Base-by-base conservation (phyloP, 73 alveolate genomes). In the Paramecium caudatum region DNA sequence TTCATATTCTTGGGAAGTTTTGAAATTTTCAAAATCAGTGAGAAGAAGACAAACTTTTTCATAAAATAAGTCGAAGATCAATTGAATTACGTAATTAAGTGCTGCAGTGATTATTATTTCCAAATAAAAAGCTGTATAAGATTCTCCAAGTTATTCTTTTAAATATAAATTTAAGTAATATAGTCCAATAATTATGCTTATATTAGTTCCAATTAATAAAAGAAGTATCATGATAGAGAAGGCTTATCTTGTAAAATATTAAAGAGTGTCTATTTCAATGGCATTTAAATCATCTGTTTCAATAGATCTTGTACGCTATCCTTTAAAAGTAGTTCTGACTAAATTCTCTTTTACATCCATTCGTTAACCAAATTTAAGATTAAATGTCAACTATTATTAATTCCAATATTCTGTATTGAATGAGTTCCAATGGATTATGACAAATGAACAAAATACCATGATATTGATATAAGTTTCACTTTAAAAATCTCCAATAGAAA, bases 201-300 rank as follows among this genome's bases (percentile, higher is more conserved):
- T 1, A 43, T 74, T 27, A 16, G 47, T 15, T 19, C 43, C 62
- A 12, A 45, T 36, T 19, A 74, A 27, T 13, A 74, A 45, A 21
- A 21, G 16, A 41, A 74, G 32, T 1, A 74, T 74, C 10, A 41
- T 39, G 6, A 30, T 13, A 41, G 88, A 74, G 8, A 74, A 21
- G 0, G 17, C 10, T 12, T 17, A 43, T 16, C 88, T 37, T 37
- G 25, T 36, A 3, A 39, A 15, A 43, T 39, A 74, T 43, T 37
- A 23, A 5, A 17, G 80, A 55, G 8, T 21, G 80, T 23, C 8
- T 4, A 0, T 27, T 55, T 43, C 84, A n/a, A 68, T 68, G 10
- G 84, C 30, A 68, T 68, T 68, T 12, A 68, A 33, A 32, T 68
- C 34, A 68, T 68, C 84, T 32, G 19, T 68, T 34, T 68, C 84